A percentile compares a stretch with the other conserved stretches of the same genome.
phyloP scores from a whole-genome alignment of 371 early-diverging fungal genomes.

The Actinomortierella wolfii region DNA sequence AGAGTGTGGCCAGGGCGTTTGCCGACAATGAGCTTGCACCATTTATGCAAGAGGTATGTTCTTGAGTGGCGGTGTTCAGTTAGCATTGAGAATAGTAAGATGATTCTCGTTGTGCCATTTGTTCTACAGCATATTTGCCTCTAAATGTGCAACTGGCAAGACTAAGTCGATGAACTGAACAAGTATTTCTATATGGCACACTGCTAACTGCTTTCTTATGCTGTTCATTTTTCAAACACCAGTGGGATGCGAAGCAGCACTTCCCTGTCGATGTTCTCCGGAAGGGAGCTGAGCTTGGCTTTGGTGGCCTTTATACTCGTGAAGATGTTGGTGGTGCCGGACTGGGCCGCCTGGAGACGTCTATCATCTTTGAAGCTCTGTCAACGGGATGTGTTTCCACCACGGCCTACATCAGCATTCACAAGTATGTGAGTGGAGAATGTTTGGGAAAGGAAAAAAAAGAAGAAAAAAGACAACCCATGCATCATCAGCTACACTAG shows the following conservation, averaged over 20 bases:
- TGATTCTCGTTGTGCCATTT: too few relatives aligned
- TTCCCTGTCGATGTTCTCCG: conserved; percentile 56
- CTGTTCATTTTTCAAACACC: background rate
- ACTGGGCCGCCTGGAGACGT: conserved; percentile 54
- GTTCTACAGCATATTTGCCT: too few relatives aligned
- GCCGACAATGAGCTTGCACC: conserved; percentile 60
- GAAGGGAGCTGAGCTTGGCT: conserved; percentile 62
- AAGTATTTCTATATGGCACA: too few relatives aligned
- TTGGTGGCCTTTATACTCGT: conserved; percentile 55
- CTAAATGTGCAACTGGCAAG: too few relatives aligned
- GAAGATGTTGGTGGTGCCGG: conserved; percentile 54
- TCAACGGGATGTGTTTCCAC: conserved; percentile 60
- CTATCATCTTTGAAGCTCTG: conserved; percentile 63
- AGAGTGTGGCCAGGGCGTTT: conserved; percentile 51
- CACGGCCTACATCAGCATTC: conserved; percentile 65
- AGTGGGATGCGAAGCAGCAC: conserved; percentile 56
- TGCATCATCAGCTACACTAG: too few relatives aligned
- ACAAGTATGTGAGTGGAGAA: conserved; percentile 47
- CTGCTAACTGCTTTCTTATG: too few relatives aligned
- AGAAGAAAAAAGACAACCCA: too few relatives aligned
- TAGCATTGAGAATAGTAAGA: too few relatives aligned
- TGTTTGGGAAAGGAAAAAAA: too few relatives aligned
- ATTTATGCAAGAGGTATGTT: conserved; percentile 52
- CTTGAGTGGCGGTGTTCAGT: background rate
- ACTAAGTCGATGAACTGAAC: background rate